phyloP scores from a whole-genome alignment of 2,329 filamentous ascomycete species.

The Aureobasidium sp. region DNA sequence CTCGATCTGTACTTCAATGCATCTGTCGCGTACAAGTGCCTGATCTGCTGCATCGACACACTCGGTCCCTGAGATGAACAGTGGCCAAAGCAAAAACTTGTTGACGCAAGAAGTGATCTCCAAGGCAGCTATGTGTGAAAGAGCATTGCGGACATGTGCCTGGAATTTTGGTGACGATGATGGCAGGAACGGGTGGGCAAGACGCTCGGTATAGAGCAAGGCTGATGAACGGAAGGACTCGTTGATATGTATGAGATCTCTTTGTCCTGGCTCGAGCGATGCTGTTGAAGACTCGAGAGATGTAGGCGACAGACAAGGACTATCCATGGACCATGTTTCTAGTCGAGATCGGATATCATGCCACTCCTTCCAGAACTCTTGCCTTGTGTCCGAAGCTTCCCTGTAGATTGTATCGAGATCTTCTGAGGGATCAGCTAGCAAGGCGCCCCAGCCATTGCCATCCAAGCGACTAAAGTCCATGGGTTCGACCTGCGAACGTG shows the following conservation, averaged over 20 bases:
- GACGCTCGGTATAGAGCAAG: conserved; percentile 79
- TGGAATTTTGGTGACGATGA: conserved; percentile 73
- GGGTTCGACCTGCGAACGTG: conserved; percentile 10
- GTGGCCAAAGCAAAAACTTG: conserved; percentile 88
- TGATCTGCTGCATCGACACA: conserved; percentile 77
- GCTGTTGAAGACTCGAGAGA: conserved; percentile 37
- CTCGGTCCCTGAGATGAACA: conserved; percentile 85
- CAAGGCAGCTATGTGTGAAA: conserved; percentile 76
- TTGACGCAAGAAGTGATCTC: conserved; percentile 65
- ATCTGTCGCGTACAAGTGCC: conserved; percentile 69
- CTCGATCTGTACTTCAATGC: conserved; percentile 77
- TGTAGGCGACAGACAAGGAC: not conserved
- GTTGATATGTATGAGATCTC: conserved; percentile 73
- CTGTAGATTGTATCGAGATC: conserved; percentile 28
- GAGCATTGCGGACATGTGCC: conserved; percentile 70
- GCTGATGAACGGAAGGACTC: conserved; percentile 88
- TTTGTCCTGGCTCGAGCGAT: conserved; percentile 45
- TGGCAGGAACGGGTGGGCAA: conserved; percentile 68
- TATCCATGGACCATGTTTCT: conserved; percentile 67
- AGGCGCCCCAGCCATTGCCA: conserved; percentile 59
- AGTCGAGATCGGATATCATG: conserved; percentile 68
- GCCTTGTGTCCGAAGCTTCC: conserved; percentile 45
- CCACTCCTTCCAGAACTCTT: conserved; percentile 79
- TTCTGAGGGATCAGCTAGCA: conserved; percentile 37
- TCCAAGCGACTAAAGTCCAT: conserved; percentile 53